Conservation (phyloP, 2,329 filamentous ascomycete species). For the Clonostachys rhizophaga region DNA sequence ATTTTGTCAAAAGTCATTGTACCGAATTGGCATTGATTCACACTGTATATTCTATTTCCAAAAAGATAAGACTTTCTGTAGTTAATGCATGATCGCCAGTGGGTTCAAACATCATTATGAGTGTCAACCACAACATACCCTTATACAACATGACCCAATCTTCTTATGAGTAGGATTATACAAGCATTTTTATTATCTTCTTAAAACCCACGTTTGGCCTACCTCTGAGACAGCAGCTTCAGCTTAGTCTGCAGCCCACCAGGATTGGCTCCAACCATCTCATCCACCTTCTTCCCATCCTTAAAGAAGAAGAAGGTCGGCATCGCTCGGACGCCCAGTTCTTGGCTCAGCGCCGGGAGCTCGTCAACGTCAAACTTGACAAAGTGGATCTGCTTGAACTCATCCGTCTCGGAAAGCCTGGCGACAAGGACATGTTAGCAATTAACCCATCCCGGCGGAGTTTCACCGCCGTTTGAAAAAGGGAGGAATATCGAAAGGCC, state of each 20-base stretch:
- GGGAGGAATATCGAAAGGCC: slow-evolving; percentile 3
- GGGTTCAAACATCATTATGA: no score
- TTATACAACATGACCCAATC: no score
- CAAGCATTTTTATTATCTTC: no score
- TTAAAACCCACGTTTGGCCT: no score
- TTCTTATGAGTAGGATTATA: no score
- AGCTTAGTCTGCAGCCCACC: slow-evolving; percentile 51
- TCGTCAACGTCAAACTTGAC: slow-evolving; percentile 91
- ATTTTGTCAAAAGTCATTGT: no score
- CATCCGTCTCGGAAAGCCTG: slow-evolving; percentile 26
- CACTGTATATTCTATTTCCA: no score
- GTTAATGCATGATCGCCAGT: no score
- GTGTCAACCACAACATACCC: no score
- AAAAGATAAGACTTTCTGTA: no score
- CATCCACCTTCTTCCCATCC: slow-evolving; percentile 65
- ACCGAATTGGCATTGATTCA: no score
- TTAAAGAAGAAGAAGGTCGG: slow-evolving; percentile 87
- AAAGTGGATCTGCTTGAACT: slow-evolving; percentile 61
- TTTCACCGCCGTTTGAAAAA: not conserved
- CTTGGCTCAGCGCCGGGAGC: slow-evolving; percentile 66
- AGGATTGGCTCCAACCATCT: slow-evolving; percentile 81
- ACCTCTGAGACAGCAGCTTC: slow-evolving; percentile 10
- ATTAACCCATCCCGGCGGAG: not conserved
- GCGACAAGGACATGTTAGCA: not conserved
- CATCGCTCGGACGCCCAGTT: slow-evolving; percentile 85